phyloP scores from a whole-genome alignment of 1,139 yeast genomes.

The Yamadazyma diddensiae region DNA sequence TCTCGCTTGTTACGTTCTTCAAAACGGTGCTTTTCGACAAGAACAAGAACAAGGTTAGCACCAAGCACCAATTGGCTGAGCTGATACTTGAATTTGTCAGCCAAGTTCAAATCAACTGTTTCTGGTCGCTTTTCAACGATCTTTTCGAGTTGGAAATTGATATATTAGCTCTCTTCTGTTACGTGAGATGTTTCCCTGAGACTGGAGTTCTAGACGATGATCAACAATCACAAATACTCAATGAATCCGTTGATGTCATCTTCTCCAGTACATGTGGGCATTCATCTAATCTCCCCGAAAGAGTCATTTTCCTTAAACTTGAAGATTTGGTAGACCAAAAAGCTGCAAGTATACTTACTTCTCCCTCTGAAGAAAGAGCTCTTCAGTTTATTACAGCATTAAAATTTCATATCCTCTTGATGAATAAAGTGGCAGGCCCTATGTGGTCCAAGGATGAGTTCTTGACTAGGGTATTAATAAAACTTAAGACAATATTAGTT shows the following conservation, averaged over 20 bases:
- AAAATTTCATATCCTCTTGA: conserved; percentile 27
- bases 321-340: conserved; percentile 25
- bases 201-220: conserved; percentile 14
- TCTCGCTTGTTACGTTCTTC: conserved; percentile 38
- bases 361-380: conserved; percentile 35
- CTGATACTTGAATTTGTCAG: conserved; percentile 23
- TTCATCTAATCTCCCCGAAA: conserved; percentile 5
- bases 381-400: conserved; percentile 25
- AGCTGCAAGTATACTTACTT: conserved; percentile 21
- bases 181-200: conserved; percentile 12
- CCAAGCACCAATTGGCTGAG: conserved; percentile 22
- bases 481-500: too few relatives aligned
- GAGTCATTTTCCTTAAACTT: conserved; percentile 19
- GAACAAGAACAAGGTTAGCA: conserved; percentile 20
- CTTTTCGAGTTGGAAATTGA: conserved; percentile 32
- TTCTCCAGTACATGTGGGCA: conserved; percentile 1
- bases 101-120: conserved; percentile 26
- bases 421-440: conserved; percentile 10
- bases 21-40: conserved; percentile 20
- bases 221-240: conserved; percentile 8
- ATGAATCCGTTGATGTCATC: conserved; percentile 5
- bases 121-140: conserved; percentile 31
- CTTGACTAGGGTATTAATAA: background rate
- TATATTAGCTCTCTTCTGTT: conserved; percentile 20
- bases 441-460: too few relatives aligned